Evolutionary conservation across 179 eudicot species (phyloP).

Genomic region (Corrigiola litoralis): DNA sequence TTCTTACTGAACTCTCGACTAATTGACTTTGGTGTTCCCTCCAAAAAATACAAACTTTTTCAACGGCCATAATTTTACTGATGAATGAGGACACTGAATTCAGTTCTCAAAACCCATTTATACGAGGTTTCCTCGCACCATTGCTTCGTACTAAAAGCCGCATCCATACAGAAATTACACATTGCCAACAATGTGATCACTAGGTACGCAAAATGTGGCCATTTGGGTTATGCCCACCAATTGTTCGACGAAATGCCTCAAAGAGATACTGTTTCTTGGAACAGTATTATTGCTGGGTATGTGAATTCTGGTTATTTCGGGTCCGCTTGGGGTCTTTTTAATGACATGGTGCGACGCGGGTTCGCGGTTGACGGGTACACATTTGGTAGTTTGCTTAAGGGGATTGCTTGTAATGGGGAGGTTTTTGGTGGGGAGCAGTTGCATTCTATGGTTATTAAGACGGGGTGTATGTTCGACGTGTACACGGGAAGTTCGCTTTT

Average conservation of each 20-base stretch:
- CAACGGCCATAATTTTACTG: conserved; percentile 15
- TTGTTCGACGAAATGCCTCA: conserved; percentile 75
- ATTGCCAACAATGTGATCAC: conserved; percentile 43
- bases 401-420: conserved; percentile 38
- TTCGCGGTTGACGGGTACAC: conserved; percentile 48
- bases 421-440: conserved; percentile 50
- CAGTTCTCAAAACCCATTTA: conserved; percentile 22
- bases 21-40: conserved; percentile 16
- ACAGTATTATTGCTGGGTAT: conserved; percentile 61
- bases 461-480: conserved; percentile 44
- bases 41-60: conserved; percentile 8
- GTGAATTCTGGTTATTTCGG: conserved; percentile 38
- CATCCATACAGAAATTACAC: conserved; percentile 39
- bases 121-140: conserved; percentile 39
- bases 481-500: conserved; percentile 60
- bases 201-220: conserved; percentile 41
- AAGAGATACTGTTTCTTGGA: conserved; percentile 71
- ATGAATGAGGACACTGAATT: conserved; percentile 54
- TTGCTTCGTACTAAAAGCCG: conserved; percentile 43
- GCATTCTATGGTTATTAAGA: conserved; percentile 53
- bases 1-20: too few relatives aligned
- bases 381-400: conserved; percentile 75
- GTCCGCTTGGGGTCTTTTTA: conserved; percentile 42
- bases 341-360: conserved; percentile 45
- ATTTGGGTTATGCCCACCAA: conserved; percentile 41